Evolutionary conservation across 208 protist species (phyloP).

Genomic region (Leishmania guyanensis): DNA sequence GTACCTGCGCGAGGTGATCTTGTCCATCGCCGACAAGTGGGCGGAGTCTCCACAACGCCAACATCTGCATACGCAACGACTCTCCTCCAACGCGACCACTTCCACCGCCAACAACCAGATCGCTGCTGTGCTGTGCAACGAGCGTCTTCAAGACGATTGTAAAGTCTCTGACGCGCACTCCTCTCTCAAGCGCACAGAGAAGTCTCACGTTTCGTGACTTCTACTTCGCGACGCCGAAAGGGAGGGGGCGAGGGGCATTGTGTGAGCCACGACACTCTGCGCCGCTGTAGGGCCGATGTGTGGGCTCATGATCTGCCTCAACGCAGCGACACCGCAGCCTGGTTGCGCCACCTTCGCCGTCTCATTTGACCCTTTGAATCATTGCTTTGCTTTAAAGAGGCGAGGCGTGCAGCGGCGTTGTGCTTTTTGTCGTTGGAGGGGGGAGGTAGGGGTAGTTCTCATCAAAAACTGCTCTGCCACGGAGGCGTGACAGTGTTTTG

Average conservation of each 20-base stretch:
- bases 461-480: neutral
- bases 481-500: neutral
- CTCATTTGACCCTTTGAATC: neutral
- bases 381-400: neutral
- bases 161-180: slow-evolving; percentile 56
- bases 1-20: slow-evolving; percentile 76
- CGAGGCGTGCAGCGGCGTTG: neutral
- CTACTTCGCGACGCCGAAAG: neutral
- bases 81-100: neutral
- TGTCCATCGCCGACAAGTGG: slow-evolving; percentile 64
- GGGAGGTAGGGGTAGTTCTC: neutral
- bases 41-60: slow-evolving; percentile 23
- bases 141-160: slow-evolving; percentile 60
- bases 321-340: neutral
- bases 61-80: slow-evolving; percentile 14
- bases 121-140: slow-evolving; percentile 45
- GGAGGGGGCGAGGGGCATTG: neutral
- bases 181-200: slow-evolving; percentile 46
- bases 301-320: neutral
- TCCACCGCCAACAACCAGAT: neutral
- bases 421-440: neutral
- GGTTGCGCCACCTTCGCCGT: neutral
- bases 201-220: slow-evolving; percentile 36
- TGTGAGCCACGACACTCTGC: neutral
- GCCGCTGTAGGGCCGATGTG: neutral